Base-by-base conservation (phyloP, 106 monocot species). In the Dactylorhiza incarnata region DNA sequence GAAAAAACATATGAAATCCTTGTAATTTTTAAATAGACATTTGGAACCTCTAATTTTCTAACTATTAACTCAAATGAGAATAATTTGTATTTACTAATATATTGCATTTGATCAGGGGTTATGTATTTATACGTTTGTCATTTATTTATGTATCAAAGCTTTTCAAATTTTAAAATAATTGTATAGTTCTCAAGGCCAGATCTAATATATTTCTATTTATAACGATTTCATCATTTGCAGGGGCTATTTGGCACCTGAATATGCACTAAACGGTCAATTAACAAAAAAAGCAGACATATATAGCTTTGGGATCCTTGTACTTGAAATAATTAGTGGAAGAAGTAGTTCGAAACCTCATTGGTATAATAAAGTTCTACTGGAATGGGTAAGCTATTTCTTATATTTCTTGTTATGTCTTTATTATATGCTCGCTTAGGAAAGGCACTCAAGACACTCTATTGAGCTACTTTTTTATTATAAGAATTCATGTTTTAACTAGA, bases 241-340 rank as follows among this genome's bases (percentile, higher is more conserved):
- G 25, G 93, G 90, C 61, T 94, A 94, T 78, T 75, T 94, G 79
- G 90, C 90, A 66, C 93, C 93, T 17, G 92, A 92, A 73, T 92
- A 92, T 82, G 89, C 87, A 14, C 71, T 81, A 69, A 84, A 78
- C 50, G 93, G 93, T 0, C 88, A 88, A 77, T 66, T 94, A 65
- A 94, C 93, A n/a, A 94, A 84, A 73, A 94, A 90, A 74, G 90
- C 93, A 46, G 93, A 94, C 69, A 68, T 90, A 63, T 94, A 94
- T 73, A 94, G 93, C 73, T 94, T 94, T 77, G 93, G 93, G 6
- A 88, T 94, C 7, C 86, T 94, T 55, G 16, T 88, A 22, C 86
- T 94, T 16, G 93, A 94, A 75, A 82, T 94, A 74, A 49, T 90
- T 44, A 90, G 93, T 71, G 93, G 84, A 44, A 86, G 73, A 77